Percentiles rank a stretch among this genome's conserved stretches.
phyloP scores from a whole-genome alignment of 306 rosid species.

The Echinosophora koreensis region DNA sequence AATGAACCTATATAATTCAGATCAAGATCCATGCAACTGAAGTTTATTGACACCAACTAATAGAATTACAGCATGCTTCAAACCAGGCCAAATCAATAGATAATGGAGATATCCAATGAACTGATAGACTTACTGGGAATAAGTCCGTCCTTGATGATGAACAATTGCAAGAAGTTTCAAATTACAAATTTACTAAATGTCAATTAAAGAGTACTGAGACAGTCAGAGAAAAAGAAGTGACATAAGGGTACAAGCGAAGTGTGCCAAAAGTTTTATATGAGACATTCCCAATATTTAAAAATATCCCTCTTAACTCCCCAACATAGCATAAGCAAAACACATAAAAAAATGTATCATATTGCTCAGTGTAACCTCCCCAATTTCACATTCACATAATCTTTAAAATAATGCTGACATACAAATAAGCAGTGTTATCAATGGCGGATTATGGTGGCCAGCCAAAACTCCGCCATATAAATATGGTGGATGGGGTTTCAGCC shows the following conservation, averaged over 20 bases:
- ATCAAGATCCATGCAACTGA: conserved; percentile 34
- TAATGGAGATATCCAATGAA: conserved; percentile 10
- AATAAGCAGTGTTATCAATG: too few species aligned
- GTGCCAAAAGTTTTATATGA: too few species aligned
- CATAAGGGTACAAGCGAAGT: too few species aligned
- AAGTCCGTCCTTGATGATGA: too few species aligned
- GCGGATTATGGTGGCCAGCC: too few species aligned
- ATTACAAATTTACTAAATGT: conserved; percentile 4
- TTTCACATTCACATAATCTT: too few species aligned
- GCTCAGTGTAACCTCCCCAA: too few species aligned
- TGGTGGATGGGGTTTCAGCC: too few species aligned
- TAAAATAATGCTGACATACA: too few species aligned
- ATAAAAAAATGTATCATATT: too few species aligned
- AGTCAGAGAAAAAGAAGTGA: neutral
- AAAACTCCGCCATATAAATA: too few species aligned
- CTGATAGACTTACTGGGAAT: neutral
- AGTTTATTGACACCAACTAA: conserved; percentile 10
- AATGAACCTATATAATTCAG: conserved; percentile 12
- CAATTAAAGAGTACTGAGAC: neutral
- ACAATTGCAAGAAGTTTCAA: neutral
- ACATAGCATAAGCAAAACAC: conserved; percentile 8
- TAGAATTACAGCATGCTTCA: conserved; percentile 29
- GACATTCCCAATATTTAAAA: neutral
- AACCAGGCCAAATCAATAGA: conserved; percentile 33
- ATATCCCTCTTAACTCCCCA: neutral